Percentiles rank a stretch among this genome's conserved stretches.
Evolutionary conservation across 345 rosid genomes (phyloP).

Genomic region (Lagerstroemia speciosa): DNA sequence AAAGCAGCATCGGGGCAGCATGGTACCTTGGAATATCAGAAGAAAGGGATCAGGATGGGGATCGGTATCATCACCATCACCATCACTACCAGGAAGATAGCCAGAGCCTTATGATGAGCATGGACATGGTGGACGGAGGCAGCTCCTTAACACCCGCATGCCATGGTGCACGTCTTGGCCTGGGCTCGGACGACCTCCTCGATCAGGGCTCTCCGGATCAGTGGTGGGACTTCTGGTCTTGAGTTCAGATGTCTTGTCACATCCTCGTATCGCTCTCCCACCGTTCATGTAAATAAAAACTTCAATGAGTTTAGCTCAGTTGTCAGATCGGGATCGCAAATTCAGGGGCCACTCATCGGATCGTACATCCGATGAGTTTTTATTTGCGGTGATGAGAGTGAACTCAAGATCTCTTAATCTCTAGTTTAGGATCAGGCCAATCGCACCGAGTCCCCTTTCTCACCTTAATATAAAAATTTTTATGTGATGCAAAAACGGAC

Average conservation of each 20-base stretch:
- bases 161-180: background rate
- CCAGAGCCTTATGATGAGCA: background rate
- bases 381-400: too few relatives aligned
- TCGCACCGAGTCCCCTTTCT: too few relatives aligned
- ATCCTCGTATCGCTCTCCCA: background rate
- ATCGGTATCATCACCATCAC: too few relatives aligned
- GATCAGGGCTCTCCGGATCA: background rate
- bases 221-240: constrained; percentile 5
- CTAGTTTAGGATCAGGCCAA: background rate
- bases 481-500: too few relatives aligned
- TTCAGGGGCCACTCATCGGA: too few relatives aligned
- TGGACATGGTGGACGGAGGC: background rate
- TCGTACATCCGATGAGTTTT: too few relatives aligned
- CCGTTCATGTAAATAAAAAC: background rate
- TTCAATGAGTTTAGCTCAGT: background rate
- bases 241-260: background rate
- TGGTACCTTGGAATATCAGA: background rate
- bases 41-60: background rate
- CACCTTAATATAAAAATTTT: too few relatives aligned
- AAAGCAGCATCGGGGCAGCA: background rate
- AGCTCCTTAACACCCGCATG: background rate
- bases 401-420: background rate
- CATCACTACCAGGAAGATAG: background rate
- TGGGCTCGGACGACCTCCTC: background rate
- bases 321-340: background rate